Base-by-base conservation (phyloP, 1,284 basidiomycete species). In the Apiotrichum domesticum region DNA sequence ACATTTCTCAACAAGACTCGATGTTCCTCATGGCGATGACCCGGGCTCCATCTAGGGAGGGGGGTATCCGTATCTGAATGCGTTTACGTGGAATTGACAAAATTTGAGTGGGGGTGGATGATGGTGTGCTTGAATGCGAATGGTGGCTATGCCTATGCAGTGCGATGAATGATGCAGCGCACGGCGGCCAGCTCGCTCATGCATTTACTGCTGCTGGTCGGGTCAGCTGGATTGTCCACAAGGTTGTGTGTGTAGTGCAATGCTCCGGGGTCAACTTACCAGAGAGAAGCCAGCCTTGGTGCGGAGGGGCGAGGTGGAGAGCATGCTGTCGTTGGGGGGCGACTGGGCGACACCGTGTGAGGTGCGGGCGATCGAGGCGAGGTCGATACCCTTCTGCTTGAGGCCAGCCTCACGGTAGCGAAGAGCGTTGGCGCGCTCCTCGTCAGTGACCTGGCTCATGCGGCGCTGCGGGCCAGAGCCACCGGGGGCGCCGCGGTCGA, bases 301-400 rank as follows among this genome's bases (percentile, higher is more conserved):
- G 63, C 69, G 71, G 58, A 79, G 78, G 62, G 78, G 78, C 59
- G 67, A 66, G 55, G 74, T 70, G 57, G 78, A 66, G 62, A 75
- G 62, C 53, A 77, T 53, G 55, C 66, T 53, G 41, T 69, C 74
- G 55, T 66, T 71, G 45, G 81, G 79, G 33, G 86, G 85, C 54
- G 86, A 86, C 57, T 79, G 77, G 47, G 85, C 84, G 41, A 87
- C 83, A 21, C 85, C 89, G 61, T 81, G 80, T 10, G 87, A 90
- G 57, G 87, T 88, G 65, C 87, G 85, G 33, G 89, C 89, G 66
- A 92, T 91, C 55, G 84, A 80, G 45, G 82, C 80, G 57, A 92
- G 82, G 75, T 90, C 87, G 56, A 88, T 75, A 34, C 62, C 71
- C 52, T 54, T 55, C 61, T 66, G 79, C 82, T 61, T 43, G 15